Evolutionary conservation across 805 yeast genomes (phyloP).

Genomic region (Candida michaelii): DNA sequence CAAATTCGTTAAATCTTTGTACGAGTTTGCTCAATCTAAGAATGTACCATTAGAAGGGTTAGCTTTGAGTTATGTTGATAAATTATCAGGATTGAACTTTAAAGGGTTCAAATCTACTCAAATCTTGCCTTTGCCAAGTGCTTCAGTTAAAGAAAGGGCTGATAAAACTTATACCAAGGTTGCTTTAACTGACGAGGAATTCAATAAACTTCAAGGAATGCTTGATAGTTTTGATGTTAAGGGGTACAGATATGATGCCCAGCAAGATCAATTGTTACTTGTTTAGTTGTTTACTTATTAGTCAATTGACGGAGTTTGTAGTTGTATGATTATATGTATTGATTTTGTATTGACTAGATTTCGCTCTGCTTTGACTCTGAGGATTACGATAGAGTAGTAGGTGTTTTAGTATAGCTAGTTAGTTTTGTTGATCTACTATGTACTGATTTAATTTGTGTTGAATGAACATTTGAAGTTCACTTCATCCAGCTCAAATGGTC

Average conservation of each 20-base stretch:
- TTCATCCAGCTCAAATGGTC: constrained; percentile 14
- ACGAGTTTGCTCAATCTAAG: neutral
- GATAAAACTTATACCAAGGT: constrained; percentile 54
- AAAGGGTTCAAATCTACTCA: constrained; percentile 46
- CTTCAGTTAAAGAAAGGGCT: constrained; percentile 58
- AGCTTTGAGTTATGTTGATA: constrained; percentile 43
- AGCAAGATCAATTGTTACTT: neutral
- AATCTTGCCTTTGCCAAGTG: constrained; percentile 79
- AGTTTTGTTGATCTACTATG: no score
- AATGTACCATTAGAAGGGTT: neutral
- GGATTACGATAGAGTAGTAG: no score
- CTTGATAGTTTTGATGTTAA: constrained; percentile 42
- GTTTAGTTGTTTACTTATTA: neutral
- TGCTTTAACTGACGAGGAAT: constrained; percentile 53
- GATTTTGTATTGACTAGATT: no score
- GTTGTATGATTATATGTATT: no score
- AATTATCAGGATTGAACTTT: constrained; percentile 63
- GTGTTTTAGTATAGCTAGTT: no score
- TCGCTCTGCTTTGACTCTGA: no score
- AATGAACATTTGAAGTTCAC: no score
- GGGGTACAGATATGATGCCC: constrained; percentile 36
- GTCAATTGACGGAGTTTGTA: no score
- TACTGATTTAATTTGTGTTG: neutral
- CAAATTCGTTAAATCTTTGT: constrained; percentile 46
- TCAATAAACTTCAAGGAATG: constrained; percentile 49